Percentiles rank a stretch among this genome's conserved stretches.
These are phyloP conservation scores for Pythium volutum DNA, from an alignment of 352 stramenopile genomes.

Conservation along the genomic window DNA sequence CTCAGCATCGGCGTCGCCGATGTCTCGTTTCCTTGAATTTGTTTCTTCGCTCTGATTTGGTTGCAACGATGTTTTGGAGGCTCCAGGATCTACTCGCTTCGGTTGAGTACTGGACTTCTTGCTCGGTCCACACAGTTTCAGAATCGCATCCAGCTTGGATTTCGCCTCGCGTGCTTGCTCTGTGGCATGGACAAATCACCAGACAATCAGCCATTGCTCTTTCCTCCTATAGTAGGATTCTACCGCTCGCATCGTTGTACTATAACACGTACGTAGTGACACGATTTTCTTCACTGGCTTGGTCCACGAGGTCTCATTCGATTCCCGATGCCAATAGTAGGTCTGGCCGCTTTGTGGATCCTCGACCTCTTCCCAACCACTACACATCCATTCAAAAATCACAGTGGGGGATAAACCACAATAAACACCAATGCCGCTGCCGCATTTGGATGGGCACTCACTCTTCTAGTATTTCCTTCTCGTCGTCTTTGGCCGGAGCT, in stretches of 20 bases:
- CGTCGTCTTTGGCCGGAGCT: not conserved
- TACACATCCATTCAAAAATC: constrained; percentile 16
- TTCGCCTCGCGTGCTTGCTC: constrained; percentile 27
- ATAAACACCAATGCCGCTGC: not conserved
- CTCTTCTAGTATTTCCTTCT: constrained; percentile 19
- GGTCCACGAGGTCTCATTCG: constrained; percentile 74
- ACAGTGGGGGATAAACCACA: not conserved
- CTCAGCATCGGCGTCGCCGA: not conserved
- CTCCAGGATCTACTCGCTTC: not conserved
- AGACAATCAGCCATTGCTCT: not conserved
- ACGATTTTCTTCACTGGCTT: constrained; percentile 42
- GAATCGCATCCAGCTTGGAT: constrained; percentile 27
- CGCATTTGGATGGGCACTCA: not conserved
- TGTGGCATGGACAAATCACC: not conserved
- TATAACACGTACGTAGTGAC: constrained; percentile 40
- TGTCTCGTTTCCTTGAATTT: not conserved
- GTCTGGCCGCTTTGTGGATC: constrained; percentile 49
- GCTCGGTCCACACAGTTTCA: constrained; percentile 24
- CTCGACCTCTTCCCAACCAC: constrained; percentile 58
- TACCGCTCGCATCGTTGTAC: not conserved
- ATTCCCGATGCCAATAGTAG: constrained; percentile 79
- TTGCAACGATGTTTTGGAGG: not conserved
- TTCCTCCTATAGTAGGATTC: not conserved
- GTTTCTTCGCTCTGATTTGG: not conserved
- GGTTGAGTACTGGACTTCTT: not conserved